Base-by-base conservation (phyloP, 2,329 filamentous ascomycete genomes). In the Thermochaetoides dissita region DNA sequence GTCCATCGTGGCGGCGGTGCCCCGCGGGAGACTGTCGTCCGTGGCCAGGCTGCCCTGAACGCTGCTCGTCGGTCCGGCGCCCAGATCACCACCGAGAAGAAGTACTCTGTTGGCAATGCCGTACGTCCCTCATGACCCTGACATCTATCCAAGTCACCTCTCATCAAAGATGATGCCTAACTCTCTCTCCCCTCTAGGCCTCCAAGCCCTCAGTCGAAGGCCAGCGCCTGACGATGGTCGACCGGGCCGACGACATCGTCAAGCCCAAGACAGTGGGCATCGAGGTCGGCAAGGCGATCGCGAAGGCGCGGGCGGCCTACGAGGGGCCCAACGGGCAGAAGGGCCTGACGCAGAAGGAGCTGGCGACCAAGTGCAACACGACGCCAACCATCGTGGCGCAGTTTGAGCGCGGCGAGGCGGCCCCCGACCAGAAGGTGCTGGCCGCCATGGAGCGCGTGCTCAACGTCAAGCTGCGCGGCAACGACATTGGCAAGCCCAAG, bases 201-300 rank as follows among this genome's bases (percentile, higher is more conserved):
- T 64, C 69, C 56, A 71, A 69, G 58, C 50, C 65, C 46, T 67
- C 66, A 47, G 71, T 71, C 52, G 89, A 96, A 67, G 91, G 91
- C 55, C 91, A 98, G 68, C 88, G 85, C 60, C 74, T 96, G 51
- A 96, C 91, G 53, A 95, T 96, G 72, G 88, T 98, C 63, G 91
- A 96, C 72, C 88, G 89, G 54, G 81, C 79, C 61, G 88, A 96
- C 71, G 91, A 95, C 62, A 94, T 95, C 67, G 81, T 96, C 66
- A 94, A 94, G 71, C 88, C 87, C 59, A 94, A 94, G 69, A 93
- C 86, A 37, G 72, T 95, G 45, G 86, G 87, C 60, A 72, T 74
- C 57, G 71, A 75, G 43, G 85, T 96, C 51, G 86, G 84, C 56
- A 77, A 84, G 52, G 84, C 81, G 51, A 95, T 96, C 67, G 74